Evolutionary conservation across 2,329 filamentous ascomycete genomes (phyloP), one percentile per base, ranked within the genome.

Genomic region (Diaporthe sp.): DNA sequence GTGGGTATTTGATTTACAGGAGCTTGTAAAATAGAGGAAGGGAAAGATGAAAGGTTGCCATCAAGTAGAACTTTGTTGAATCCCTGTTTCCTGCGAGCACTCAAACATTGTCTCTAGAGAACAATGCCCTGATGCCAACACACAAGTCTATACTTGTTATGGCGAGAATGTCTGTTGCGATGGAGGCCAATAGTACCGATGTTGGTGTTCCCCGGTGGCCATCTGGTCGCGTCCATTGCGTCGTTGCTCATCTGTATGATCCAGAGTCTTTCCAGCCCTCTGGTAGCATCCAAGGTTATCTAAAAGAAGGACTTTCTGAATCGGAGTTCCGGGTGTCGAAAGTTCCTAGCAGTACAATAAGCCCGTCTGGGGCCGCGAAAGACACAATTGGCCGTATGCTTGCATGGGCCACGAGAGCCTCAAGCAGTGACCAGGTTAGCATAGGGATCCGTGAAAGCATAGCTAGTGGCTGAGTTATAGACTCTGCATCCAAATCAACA

Each of bases 281-380:
- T 19, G 28, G 37, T 46, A 73, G 71, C 58, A 25, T 44, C 58
- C 57, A 57, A 73, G 19, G n/a, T 73, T 46, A 73, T 73, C 58
- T 65, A 46, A 55, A 57, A 73, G 58, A 61, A 65, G 58, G 46
- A 73, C 49, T 34, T 42, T 28, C 31, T 57, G 58, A 46, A 25
- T 31, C n/a, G 59, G 42, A 57, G 25, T 15, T 34, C 13, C 58
- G 44, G 46, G 31, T 53, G 17, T 39, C 15, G 51, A 15, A 73
- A 34, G 34, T 73, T 10, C 46, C 49, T 65, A 55, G 9, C 42
- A 44, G 46, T 65, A 65, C 55, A 34, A 44, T 39, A 34, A 15
- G 19, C 28, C 15, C n/a, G 4, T 28, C n/a, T 28, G 31, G 34
- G 34, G 22, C 37, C 31, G 22, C 13, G 44, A 49, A 22, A 39